phyloP scores from a whole-genome alignment of 1,284 basidiomycete genomes.

The Uromyces viciae-fabae region DNA sequence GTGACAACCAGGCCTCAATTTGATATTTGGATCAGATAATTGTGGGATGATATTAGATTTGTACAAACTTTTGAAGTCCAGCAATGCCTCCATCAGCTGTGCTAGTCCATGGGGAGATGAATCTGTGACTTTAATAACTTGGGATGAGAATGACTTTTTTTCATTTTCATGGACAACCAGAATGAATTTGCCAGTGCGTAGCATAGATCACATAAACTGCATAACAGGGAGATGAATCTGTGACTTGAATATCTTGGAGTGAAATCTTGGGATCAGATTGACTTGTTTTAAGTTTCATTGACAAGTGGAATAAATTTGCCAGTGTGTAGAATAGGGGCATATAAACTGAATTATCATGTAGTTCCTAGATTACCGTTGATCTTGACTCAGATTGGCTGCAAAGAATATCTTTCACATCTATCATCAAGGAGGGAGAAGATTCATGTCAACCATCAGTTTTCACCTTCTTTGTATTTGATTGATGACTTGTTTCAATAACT shows the following conservation, averaged over 20 bases:
- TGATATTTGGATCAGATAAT: no score
- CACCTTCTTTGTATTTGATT: background rate
- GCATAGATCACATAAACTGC: no score
- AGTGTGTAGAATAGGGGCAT: constrained; percentile 1
- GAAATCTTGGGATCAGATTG: background rate
- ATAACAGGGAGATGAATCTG: background rate
- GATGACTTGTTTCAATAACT: background rate
- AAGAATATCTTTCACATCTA: background rate
- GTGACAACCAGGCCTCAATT: no score
- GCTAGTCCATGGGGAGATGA: no score
- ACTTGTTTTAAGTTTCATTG: background rate
- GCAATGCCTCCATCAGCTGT: background rate
- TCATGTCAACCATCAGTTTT: background rate
- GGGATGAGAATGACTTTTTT: no score
- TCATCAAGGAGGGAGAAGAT: background rate
- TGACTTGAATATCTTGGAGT: constrained; percentile 1
- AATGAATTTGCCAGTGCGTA: no score
- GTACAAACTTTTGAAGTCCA: background rate
- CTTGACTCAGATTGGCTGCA: background rate
- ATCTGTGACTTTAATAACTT: no score
- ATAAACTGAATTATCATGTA: background rate
- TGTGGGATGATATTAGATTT: no score
- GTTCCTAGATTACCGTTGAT: background rate
- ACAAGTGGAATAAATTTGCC: background rate
- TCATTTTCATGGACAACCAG: no score